Evolutionary conservation across 768 basidiomycete genomes (phyloP).

Genomic region (Naematelia encephala): DNA sequence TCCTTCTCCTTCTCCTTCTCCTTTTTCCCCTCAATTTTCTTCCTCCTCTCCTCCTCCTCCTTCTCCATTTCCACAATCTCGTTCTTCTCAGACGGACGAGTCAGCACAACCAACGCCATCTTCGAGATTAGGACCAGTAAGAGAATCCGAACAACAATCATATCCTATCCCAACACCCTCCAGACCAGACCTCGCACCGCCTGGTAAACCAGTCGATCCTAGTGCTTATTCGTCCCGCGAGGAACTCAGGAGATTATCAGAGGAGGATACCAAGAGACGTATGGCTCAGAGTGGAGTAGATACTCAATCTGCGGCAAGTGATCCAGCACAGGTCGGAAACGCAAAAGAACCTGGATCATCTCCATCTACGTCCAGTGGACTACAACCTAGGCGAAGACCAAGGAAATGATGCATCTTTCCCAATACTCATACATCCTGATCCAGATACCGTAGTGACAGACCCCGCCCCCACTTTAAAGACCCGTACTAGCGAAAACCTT

Average conservation of each 20-base stretch:
- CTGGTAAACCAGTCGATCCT: slow-evolving; percentile 28
- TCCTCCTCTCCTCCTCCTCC: not conserved
- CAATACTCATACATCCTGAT: too few species aligned
- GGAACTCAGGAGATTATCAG: slow-evolving; percentile 32
- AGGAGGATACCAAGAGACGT: slow-evolving; percentile 42
- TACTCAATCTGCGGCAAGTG: not conserved
- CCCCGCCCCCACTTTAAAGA: not conserved
- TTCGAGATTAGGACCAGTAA: not conserved
- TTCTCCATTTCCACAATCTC: not conserved
- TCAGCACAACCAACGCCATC: not conserved
- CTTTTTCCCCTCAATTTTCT: too few species aligned
- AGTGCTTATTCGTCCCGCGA: slow-evolving; percentile 23
- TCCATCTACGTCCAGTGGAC: not conserved
- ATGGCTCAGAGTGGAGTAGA: slow-evolving; percentile 19
- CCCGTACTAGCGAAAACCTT: slow-evolving; percentile 41
- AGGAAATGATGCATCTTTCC: not conserved
- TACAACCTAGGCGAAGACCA: not conserved
- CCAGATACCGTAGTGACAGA: too few species aligned
- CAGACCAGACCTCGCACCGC: slow-evolving; percentile 15
- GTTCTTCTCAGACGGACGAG: too few species aligned
- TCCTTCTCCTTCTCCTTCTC: not conserved
- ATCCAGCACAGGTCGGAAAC: not conserved
- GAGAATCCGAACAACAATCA: not conserved
- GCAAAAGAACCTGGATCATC: not conserved
- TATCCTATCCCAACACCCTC: slow-evolving; percentile 33